Percentiles rank a stretch among this genome's conserved stretches.
Evolutionary conservation across 2,329 filamentous ascomycete genomes (phyloP).

Genomic region (Colletotrichum sp.): DNA sequence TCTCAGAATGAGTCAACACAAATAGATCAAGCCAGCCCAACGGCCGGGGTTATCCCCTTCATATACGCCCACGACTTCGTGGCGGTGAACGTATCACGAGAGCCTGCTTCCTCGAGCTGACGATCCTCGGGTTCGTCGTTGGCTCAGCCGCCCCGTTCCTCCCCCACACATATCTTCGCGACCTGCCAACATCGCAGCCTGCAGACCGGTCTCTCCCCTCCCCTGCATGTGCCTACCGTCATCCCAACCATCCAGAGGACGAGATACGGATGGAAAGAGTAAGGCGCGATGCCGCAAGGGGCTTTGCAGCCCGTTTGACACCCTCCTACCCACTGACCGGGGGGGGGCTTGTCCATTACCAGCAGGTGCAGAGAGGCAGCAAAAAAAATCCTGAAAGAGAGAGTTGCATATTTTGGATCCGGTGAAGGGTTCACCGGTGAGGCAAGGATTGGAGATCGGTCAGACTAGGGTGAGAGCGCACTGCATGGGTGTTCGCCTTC

Average conservation of each 20-base stretch:
- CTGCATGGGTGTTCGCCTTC: not conserved
- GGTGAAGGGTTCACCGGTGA: not conserved
- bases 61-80: not conserved
- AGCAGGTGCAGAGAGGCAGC: not conserved
- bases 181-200: not conserved
- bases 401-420: not conserved
- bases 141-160: not conserved
- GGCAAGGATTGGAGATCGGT: slow-evolving; percentile 12
- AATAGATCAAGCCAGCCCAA: not conserved
- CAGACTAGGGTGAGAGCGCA: slow-evolving; percentile 1
- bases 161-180: not conserved
- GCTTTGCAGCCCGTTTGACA: not conserved
- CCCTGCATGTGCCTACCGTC: not conserved
- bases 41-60: not conserved
- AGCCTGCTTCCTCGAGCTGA: not conserved
- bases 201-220: not conserved
- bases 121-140: not conserved
- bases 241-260: not conserved
- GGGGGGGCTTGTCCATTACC: not conserved
- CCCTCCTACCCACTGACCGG: not conserved
- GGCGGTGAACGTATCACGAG: slow-evolving; percentile 6
- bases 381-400: not conserved
- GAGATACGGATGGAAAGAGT: not conserved
- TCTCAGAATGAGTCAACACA: not conserved
- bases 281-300: not conserved